Evolutionary conservation across 2,329 filamentous ascomycete species (phyloP), one percentile per base, ranked within the genome.

Genomic region (Annulohypoxylon truncatum): DNA sequence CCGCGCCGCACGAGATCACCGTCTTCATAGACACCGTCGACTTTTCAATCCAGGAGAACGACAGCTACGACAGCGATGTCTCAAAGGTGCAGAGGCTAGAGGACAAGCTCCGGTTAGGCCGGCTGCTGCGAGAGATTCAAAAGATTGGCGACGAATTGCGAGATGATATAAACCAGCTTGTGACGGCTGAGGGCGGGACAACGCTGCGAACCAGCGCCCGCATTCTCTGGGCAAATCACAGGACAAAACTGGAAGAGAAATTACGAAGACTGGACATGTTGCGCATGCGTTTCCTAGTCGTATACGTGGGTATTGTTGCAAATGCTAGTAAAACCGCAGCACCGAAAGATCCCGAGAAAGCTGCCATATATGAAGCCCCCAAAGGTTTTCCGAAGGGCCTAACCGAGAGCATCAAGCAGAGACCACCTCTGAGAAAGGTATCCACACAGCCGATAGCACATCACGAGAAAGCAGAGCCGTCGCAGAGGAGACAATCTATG

Each of bases 271-370:
- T 90, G 40, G 88, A 90, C 71, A 77, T 89, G 72, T 75, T 90
- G 74, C 83, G 88, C 74, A 89, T 89, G 86, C 84, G 88, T 66
- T 90, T 90, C 73, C 78, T 90, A 29, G 86, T 89, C 33, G 82
- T 89, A 35, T 89, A 89, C 76, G 86, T 90, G 85, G 85, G 87
- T 68, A 83, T 89, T 65, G 81, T 90, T 56, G 80, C 83, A 10
- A 76, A 75, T 46, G 75, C 76, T 13, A 72, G 70, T 55, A 82
- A 79, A 64, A 74, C 79, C 48, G 64, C 67, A 40, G 68, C 61
- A 24, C 71, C 69, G 31, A 77, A 67, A 47, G 74, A 77, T 20
- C 55, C 71, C 1, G 77, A 78, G 61, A 81, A 80, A 71, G 51
- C 66, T 70, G 52, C 66, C 47, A 67, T 56, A 47, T 47, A 46